Evolutionary conservation across 2,329 filamentous ascomycete genomes (phyloP), one percentile per base, ranked within the genome.

Genomic region (Nannizzia gypsea): DNA sequence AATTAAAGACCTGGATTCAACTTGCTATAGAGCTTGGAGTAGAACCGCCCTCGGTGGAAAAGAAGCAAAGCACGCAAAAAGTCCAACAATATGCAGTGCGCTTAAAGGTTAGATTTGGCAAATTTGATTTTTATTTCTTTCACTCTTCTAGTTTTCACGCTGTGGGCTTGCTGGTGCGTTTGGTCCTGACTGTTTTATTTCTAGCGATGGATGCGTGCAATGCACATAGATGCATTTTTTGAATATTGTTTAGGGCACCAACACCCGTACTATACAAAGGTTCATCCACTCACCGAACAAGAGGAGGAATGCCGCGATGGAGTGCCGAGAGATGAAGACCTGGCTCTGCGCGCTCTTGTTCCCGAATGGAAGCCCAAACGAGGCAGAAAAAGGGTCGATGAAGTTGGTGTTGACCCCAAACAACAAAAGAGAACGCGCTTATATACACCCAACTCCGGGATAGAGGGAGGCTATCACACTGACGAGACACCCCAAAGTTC

Each of bases 161-260:
- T 60, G n/a, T n/a, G 62, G 57, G 59, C 59, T 3, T 59, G 9
- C 31, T 36, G 31, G 31, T 36, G 9, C 3, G 9, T 36, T 13
- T 36, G 31, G 31, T 36, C 31, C 31, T 36, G 31, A 36, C 31
- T 36, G 9, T 36, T 34, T 36, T 11, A 28, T 31, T 15, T 57
- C 42, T 67, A 89, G 88, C 86, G 92, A 69, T 96, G 91, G 91
- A 93, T 96, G 89, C 89, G 90, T 70, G 91, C 90, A 3, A 92
- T 95, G 87, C 91, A 96, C 71, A 84, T 96, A 58, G 89, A 95
- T 77, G 88, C 90, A 9, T 96, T 96, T 71, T 96, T 96, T 68
- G 90, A 95, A 70, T 96, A 90, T 70, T 82, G 95, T 20, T 80
- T 92, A 63, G 83, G 84, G 56, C 90, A 90, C 64, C 77, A 82